Percentiles rank a stretch among this genome's conserved stretches.
phyloP scores from a whole-genome alignment of 192 early-diverging fungal species.

The Coemansia sp. region DNA sequence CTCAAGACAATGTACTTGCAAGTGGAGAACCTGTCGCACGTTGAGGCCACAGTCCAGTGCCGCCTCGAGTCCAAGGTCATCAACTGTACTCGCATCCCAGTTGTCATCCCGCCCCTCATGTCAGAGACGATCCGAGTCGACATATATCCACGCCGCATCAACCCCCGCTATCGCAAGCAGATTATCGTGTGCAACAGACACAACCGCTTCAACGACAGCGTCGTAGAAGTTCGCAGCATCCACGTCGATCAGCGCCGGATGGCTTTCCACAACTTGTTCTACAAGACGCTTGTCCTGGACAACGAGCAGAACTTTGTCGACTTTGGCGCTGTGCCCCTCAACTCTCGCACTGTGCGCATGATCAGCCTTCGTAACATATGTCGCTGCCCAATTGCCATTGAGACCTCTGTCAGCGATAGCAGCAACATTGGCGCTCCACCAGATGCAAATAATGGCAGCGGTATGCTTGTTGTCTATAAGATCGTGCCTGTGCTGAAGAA shows the following conservation, averaged over 20 bases:
- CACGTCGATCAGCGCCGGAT: conserved; percentile 98
- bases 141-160: conserved; percentile 97
- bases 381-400: conserved; percentile 33
- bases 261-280: conserved; percentile 96
- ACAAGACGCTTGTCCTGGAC: conserved; percentile 79
- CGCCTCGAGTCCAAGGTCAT: conserved; percentile 93
- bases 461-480: conserved; percentile 23
- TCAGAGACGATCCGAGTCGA: conserved; percentile 84
- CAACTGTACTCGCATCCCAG: conserved; percentile 72
- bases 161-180: conserved; percentile 96
- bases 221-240: conserved; percentile 87
- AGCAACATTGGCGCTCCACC: neutral
- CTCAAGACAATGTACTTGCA: conserved; percentile 83
- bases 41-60: conserved; percentile 82
- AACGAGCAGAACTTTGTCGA: conserved; percentile 92
- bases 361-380: conserved; percentile 89
- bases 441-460: conserved; percentile 45
- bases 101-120: conserved; percentile 72
- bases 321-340: conserved; percentile 88
- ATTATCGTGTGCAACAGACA: conserved; percentile 89
- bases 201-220: conserved; percentile 88
- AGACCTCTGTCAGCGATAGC: conserved; percentile 49
- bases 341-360: conserved; percentile 74
- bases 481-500: conserved; percentile 11
- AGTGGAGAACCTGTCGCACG: conserved; percentile 84